Evolutionary conservation across 2,329 filamentous ascomycete genomes (phyloP).

Genomic region (Ophiognomonia clavigignenti-juglandacearum): DNA sequence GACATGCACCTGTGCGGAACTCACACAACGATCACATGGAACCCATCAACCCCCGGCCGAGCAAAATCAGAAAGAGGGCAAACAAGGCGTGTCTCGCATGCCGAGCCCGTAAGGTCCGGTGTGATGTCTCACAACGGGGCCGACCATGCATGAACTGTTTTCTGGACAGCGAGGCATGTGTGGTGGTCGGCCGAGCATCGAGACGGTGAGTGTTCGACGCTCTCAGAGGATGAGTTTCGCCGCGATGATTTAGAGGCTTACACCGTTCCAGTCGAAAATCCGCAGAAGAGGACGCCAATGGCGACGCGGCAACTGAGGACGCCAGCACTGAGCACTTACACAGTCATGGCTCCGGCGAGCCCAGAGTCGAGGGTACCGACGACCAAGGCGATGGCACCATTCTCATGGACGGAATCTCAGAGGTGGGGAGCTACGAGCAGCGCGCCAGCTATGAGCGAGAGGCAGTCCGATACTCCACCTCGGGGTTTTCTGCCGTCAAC

Average conservation of each 20-base stretch:
- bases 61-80: slow-evolving; percentile 39
- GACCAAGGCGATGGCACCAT: slow-evolving; percentile 14
- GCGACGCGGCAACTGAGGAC: not conserved
- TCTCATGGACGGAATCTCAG: not conserved
- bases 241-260: too few species aligned
- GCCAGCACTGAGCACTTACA: not conserved
- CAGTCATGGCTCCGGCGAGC: not conserved
- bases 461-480: not conserved
- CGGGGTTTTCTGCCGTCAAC: not conserved
- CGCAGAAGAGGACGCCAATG: slow-evolving; percentile 1
- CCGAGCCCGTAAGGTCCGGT: slow-evolving; percentile 45
- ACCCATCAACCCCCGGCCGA: not conserved
- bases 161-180: slow-evolving; percentile 41
- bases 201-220: slow-evolving; percentile 32
- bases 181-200: slow-evolving; percentile 35
- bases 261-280: slow-evolving; percentile 1
- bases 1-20: too few species aligned
- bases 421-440: too few species aligned
- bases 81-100: slow-evolving; percentile 48
- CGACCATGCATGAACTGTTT: slow-evolving; percentile 49
- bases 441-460: slow-evolving; percentile 2
- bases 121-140: slow-evolving; percentile 44
- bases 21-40: not conserved
- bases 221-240: too few species aligned
- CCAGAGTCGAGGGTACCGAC: slow-evolving; percentile 21